Evolutionary conservation across 2,329 filamentous ascomycete species (phyloP).

Genomic region (Teratosphaeria zuluensis): DNA sequence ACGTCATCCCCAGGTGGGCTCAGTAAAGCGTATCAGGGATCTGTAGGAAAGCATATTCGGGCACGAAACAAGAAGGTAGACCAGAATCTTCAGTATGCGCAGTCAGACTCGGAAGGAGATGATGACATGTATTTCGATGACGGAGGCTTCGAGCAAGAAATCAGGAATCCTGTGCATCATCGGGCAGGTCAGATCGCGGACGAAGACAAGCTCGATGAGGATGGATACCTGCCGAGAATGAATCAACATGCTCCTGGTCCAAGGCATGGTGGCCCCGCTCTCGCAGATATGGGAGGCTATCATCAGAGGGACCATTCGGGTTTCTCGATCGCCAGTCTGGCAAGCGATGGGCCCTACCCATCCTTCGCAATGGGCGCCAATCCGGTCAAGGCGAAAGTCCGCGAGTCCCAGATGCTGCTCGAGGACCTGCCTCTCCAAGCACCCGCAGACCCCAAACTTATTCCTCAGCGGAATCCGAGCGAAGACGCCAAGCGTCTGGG

Average conservation of each 20-base stretch:
- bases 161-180: conserved; percentile 7
- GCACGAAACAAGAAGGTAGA: conserved; percentile 4
- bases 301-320: conserved; percentile 14
- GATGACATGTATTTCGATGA: conserved; percentile 30
- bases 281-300: conserved; percentile 2
- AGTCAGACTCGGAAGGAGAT: conserved; percentile 1
- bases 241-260: conserved; percentile 1
- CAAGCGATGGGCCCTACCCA: conserved; percentile 23
- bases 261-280: background rate
- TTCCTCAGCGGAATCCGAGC: conserved; percentile 24
- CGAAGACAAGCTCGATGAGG: conserved; percentile 29
- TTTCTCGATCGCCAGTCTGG: conserved; percentile 10
- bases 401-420: conserved; percentile 20
- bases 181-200: conserved; percentile 12
- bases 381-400: conserved; percentile 12
- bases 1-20: background rate
- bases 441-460: conserved; percentile 19
- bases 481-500: conserved; percentile 24
- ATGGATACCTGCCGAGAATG: conserved; percentile 11
- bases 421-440: conserved; percentile 18
- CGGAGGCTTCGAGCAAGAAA: conserved; percentile 24
- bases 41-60: conserved; percentile 7
- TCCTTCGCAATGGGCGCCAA: conserved; percentile 22
- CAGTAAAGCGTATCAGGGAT: conserved; percentile 9
- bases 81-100: conserved; percentile 8